phyloP scores from a whole-genome alignment of 2,329 filamentous ascomycete genomes.

The Bimuria novae-zelandiae region DNA sequence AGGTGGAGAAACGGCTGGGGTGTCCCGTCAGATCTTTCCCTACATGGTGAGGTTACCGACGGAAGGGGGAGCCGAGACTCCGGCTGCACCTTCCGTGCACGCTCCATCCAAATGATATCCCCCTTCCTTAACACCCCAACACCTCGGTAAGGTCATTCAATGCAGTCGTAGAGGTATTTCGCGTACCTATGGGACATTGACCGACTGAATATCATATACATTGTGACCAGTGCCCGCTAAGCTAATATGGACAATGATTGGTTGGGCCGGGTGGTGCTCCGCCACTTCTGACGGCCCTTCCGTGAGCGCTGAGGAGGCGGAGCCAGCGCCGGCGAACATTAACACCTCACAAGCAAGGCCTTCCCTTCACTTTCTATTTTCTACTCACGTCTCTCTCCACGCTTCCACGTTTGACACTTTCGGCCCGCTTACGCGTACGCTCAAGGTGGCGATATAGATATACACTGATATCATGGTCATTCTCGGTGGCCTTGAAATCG shows the following conservation, averaged over 20 bases:
- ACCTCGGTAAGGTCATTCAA: background rate
- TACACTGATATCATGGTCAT: slow-evolving; percentile 39
- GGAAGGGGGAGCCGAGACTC: slow-evolving; percentile 6
- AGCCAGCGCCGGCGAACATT: slow-evolving; percentile 15
- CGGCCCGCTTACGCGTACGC: slow-evolving; percentile 8
- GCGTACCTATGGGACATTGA: no score
- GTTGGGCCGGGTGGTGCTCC: slow-evolving; percentile 10
- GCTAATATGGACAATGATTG: slow-evolving; percentile 11
- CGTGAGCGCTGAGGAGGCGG: slow-evolving; percentile 14
- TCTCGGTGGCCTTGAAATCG: slow-evolving; percentile 45
- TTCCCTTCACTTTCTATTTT: background rate
- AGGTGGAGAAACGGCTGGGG: background rate
- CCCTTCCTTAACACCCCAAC: background rate
- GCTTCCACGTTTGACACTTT: background rate
- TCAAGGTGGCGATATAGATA: slow-evolving; percentile 1
- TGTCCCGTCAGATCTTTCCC: background rate
- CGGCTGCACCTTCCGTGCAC: slow-evolving; percentile 1
- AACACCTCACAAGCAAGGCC: slow-evolving; percentile 4
- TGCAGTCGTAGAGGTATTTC: no score
- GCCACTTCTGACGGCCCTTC: slow-evolving; percentile 12
- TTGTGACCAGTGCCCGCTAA: background rate
- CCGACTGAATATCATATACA: no score
- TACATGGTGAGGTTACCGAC: background rate
- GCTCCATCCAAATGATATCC: background rate
- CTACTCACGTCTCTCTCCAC: background rate